These are phyloP conservation scores for Epichloe sylvatica DNA, from an alignment of 2,329 filamentous ascomycete genomes.

Conservation along the genomic window DNA sequence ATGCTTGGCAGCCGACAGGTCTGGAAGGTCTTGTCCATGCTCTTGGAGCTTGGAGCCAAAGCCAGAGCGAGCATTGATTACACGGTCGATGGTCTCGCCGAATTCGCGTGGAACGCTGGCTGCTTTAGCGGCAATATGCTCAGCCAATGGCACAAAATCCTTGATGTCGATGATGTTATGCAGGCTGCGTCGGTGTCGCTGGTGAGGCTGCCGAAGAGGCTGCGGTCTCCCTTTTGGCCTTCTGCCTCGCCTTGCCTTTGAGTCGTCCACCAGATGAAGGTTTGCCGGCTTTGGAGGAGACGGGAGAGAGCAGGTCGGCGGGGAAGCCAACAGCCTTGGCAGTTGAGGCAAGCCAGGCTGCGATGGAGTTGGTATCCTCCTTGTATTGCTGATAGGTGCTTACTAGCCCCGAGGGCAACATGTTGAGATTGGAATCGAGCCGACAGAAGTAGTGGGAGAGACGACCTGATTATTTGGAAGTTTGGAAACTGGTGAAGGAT, in stretches of 20 bases:
- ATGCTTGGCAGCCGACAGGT: conserved; percentile 11
- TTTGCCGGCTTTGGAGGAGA: background rate
- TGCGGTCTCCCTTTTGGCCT: background rate
- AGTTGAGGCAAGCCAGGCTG: conserved; percentile 27
- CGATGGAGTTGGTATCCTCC: conserved; percentile 25
- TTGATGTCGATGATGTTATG: conserved; percentile 24
- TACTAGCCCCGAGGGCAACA: conserved; percentile 11
- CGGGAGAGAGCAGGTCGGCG: conserved; percentile 8
- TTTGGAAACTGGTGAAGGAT: too few species aligned
- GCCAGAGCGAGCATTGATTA: conserved; percentile 21
- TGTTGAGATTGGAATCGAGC: conserved; percentile 1
- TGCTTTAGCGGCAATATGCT: conserved; percentile 7
- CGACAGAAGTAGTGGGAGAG: too few species aligned
- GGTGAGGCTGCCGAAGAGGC: background rate
- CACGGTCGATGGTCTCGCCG: conserved; percentile 18
- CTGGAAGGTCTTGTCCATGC: conserved; percentile 7
- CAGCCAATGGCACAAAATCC: conserved; percentile 24
- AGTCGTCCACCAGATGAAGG: background rate
- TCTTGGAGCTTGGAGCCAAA: conserved; percentile 13
- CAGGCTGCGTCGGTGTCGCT: conserved; percentile 4
- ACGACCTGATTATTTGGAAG: too few species aligned
- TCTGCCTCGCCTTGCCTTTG: background rate
- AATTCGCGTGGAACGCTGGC: conserved; percentile 18
- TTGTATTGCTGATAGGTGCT: conserved; percentile 27
- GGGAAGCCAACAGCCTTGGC: conserved; percentile 22